phyloP scores from a whole-genome alignment of 176 grass and related monocot genomes.

The Canna indica region DNA sequence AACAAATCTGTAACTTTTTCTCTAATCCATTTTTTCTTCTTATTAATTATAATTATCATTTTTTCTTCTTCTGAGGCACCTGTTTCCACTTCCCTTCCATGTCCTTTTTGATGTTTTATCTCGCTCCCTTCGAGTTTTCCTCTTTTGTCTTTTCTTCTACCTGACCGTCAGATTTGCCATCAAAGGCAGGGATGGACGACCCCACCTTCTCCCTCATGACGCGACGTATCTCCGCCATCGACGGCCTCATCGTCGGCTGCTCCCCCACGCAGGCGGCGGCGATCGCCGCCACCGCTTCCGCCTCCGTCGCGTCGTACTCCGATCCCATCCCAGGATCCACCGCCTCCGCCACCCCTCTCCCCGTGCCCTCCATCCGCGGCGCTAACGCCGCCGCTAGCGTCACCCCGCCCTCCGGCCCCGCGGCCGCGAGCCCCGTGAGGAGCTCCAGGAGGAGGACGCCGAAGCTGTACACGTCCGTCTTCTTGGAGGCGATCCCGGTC shows the following conservation, averaged over 20 bases:
- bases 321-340: conserved; percentile 39
- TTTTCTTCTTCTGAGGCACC: too few relatives aligned
- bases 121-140: too few relatives aligned
- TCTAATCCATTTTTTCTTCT: too few relatives aligned
- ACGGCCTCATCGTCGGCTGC: conserved; percentile 46
- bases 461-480: conserved; percentile 78
- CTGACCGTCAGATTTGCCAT: conserved; percentile 20
- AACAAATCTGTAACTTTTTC: too few relatives aligned
- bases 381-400: conserved; percentile 34
- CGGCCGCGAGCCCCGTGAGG: conserved; percentile 52
- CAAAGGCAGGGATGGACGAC: conserved; percentile 12
- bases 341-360: conserved; percentile 15
- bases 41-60: too few relatives aligned
- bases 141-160: neutral
- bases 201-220: conserved; percentile 38
- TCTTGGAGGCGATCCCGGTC: conserved; percentile 69
- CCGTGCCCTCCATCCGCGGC: conserved; percentile 18
- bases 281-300: conserved; percentile 28
- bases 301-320: conserved; percentile 32
- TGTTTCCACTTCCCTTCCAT: too few relatives aligned
- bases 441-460: conserved; percentile 65
- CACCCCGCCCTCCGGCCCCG: conserved; percentile 18
- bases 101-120: too few relatives aligned
- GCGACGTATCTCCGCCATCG: conserved; percentile 61
- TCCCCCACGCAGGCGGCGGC: conserved; percentile 49